Evolutionary conservation across 805 yeast genomes (phyloP), one percentile per base, ranked within the genome.

Genomic region (Yamadazyma nakazawae): DNA sequence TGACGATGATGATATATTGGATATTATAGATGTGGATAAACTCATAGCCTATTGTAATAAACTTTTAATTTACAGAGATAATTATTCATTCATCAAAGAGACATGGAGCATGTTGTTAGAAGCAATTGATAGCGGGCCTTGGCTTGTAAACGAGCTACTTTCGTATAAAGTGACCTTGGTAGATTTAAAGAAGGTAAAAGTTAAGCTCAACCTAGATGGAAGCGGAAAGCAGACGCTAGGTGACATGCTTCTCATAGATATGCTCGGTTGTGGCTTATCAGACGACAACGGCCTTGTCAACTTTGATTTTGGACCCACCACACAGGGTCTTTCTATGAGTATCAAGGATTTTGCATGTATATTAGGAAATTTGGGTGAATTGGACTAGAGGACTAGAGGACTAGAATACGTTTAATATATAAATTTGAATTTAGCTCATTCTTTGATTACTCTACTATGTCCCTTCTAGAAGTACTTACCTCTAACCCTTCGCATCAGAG

Each of bases 261-360:
- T 72, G 77, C 54, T 72, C 10, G 63, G 74, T 34, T 66, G 74
- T 42, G 57, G 68, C 34, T 40, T 61, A 5, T 56, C 62, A 10
- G 64, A 59, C 34, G 47, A 60, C 1, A 52, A 56, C 9, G 75
- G 72, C 1, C 31, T 63, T 4, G 49, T 60, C 18, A 68, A 63
- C 49, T 72, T 62, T 47, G 63, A 62, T 43, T 57, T 62, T 19
- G 53, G 56, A 7, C 57, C 54, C 38, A 47, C 56, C 10, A 57
- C 59, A 38, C 45, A 46, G 10, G 72, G 70, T 0, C 48, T 67
- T 10, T 56, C 54, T 35, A 61, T 72, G 8, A 47, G 54, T 4
- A 61, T 72, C 45, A 70, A 68, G 48, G 76, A 68, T 46, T 72
- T 72, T 57, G 76, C 73, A 1, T 72, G 67, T 46, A 66, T 72